A percentile compares a stretch with the other conserved stretches of the same genome.
Conservation (phyloP, 2,329 filamentous ascomycete genomes). For the Sarocladium kiliense region DNA sequence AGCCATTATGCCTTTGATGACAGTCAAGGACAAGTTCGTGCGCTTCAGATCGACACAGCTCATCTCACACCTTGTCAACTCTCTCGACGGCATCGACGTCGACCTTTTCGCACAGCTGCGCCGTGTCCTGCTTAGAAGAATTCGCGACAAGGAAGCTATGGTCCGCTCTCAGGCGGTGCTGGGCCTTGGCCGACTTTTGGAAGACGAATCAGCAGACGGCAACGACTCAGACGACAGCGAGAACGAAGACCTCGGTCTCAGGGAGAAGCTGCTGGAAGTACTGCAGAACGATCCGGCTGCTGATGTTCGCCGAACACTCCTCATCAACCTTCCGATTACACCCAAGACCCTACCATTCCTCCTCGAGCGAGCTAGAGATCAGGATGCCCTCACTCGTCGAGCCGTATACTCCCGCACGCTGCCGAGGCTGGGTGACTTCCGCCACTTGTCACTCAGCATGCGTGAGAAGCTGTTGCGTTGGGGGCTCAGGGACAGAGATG, state of each 20-base stretch:
- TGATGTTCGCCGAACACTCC: conserved; percentile 81
- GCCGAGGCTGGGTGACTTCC: conserved; percentile 87
- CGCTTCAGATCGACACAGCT: conserved; percentile 87
- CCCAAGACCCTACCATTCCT: conserved; percentile 79
- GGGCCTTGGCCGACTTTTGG: conserved; percentile 79
- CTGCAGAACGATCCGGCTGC: conserved; percentile 92
- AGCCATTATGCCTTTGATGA: conserved; percentile 68
- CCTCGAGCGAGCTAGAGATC: conserved; percentile 83
- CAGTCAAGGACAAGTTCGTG: conserved; percentile 87
- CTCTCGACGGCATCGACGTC: conserved; percentile 85
- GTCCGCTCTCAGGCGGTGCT: conserved; percentile 89
- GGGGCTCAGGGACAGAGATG: conserved; percentile 90
- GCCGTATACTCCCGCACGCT: conserved; percentile 83
- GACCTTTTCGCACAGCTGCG: conserved; percentile 81
- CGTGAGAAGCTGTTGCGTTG: conserved; percentile 91
- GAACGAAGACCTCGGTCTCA: conserved; percentile 57
- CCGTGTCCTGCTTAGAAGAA: conserved; percentile 72
- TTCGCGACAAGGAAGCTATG: conserved; percentile 90
- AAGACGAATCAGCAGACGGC: conserved; percentile 68
- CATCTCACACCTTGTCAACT: conserved; percentile 87
- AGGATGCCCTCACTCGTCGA: conserved; percentile 77
- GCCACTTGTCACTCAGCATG: conserved; percentile 88
- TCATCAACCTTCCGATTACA: conserved; percentile 85
- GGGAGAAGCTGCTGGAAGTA: conserved; percentile 80
- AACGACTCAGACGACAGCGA: conserved; percentile 67